These are phyloP conservation scores for Ilex paraguariensis DNA, from an alignment of 305 asterid genomes.

Conservation along the genomic window DNA sequence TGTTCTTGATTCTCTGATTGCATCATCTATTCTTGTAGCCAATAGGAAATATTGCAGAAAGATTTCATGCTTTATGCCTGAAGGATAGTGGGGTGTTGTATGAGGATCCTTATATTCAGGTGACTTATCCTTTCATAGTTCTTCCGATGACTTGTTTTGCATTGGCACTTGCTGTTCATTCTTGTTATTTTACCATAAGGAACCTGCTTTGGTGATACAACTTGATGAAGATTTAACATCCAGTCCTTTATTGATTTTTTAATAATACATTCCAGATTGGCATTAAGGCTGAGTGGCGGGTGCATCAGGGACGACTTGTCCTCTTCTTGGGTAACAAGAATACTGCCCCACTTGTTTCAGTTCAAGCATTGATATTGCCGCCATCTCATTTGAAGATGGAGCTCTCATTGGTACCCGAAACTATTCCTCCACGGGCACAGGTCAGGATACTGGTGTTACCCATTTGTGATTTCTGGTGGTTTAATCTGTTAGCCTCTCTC, in stretches of 20 bases:
- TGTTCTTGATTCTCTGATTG: slow-evolving; percentile 4
- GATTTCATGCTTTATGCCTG: slow-evolving; percentile 71
- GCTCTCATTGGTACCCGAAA: slow-evolving; percentile 84
- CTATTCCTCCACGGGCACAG: slow-evolving; percentile 98
- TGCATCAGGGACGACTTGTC: slow-evolving; percentile 76
- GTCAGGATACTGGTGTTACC: slow-evolving; percentile 28
- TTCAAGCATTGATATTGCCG: slow-evolving; percentile 67
- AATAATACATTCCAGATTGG: slow-evolving; percentile 62
- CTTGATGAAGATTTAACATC: neutral
- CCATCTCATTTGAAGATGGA: slow-evolving; percentile 79
- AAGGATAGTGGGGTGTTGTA: slow-evolving; percentile 93
- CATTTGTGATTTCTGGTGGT: slow-evolving; percentile 8
- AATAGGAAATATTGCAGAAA: slow-evolving; percentile 76
- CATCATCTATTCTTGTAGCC: slow-evolving; percentile 53
- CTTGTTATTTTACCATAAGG: neutral
- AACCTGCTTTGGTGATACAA: neutral
- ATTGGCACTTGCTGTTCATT: neutral
- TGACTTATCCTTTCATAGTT: slow-evolving; percentile 21
- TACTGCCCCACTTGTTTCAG: slow-evolving; percentile 70
- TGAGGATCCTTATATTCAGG: slow-evolving; percentile 95
- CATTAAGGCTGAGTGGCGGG: slow-evolving; percentile 91
- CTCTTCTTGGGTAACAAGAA: slow-evolving; percentile 93
- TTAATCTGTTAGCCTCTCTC: neutral
- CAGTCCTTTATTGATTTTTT: neutral
- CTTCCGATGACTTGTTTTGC: neutral